These are phyloP conservation scores for Plasmodium yoelii DNA, from an alignment of 169 alveolate species.

Conservation along the genomic window DNA sequence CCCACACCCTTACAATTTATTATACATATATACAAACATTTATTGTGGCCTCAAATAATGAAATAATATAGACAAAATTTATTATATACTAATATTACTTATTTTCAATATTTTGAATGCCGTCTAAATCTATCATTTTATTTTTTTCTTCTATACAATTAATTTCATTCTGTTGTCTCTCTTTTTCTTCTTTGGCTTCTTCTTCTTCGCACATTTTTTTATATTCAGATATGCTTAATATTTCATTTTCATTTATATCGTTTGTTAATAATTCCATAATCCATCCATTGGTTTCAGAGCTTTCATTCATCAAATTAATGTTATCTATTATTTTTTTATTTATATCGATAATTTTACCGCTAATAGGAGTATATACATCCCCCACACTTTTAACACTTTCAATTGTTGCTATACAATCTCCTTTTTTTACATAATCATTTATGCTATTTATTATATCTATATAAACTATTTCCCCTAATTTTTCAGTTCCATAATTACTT, in stretches of 20 bases:
- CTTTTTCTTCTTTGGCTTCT: conserved; percentile 47
- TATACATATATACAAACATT: no score
- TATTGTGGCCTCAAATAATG: no score
- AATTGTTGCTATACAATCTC: conserved; percentile 81
- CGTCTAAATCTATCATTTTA: conserved; percentile 57
- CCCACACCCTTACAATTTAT: no score
- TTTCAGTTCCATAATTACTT: conserved; percentile 82
- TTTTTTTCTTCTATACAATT: conserved; percentile 61
- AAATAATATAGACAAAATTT: no score
- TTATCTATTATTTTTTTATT: conserved; percentile 71
- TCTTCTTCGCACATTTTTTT: conserved; percentile 70
- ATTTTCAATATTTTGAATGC: conserved; percentile 47
- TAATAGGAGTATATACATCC: conserved; percentile 82
- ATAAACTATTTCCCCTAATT: conserved; percentile 85
- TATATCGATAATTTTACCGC: conserved; percentile 79
- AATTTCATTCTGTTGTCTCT: conserved; percentile 46
- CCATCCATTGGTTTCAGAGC: conserved; percentile 86
- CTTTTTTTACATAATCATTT: conserved; percentile 77
- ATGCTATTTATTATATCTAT: conserved; percentile 77
- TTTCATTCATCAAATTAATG: conserved; percentile 78
- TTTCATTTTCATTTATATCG: conserved; percentile 76
- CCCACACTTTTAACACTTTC: conserved; percentile 87
- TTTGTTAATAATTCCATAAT: conserved; percentile 61
- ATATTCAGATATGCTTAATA: conserved; percentile 54
- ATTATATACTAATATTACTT: not conserved